Evolutionary conservation across 805 yeast genomes (phyloP).

Genomic region (Monosporozyma siamensis): DNA sequence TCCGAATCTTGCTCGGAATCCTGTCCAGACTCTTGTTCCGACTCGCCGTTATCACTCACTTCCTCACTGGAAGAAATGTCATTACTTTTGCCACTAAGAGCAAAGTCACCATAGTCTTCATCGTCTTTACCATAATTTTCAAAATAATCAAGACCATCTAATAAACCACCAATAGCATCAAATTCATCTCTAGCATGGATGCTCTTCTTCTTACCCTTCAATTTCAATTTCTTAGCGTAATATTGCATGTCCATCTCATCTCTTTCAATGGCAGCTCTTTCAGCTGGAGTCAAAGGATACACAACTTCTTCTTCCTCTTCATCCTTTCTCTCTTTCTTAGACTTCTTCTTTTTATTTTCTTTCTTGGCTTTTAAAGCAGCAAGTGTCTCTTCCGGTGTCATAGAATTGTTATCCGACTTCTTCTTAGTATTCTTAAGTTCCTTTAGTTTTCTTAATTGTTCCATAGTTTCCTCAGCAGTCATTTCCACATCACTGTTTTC

Average conservation of each 20-base stretch:
- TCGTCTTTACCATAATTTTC: conserved; percentile 30
- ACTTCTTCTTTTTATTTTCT: conserved; percentile 17
- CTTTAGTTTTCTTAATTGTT: conserved; percentile 31
- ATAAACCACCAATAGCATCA: conserved; percentile 72
- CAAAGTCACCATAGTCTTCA: conserved; percentile 27
- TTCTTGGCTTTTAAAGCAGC: conserved; percentile 27
- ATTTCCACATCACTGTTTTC: conserved; percentile 27
- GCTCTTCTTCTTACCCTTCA: conserved; percentile 46
- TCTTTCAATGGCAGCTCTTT: conserved; percentile 39
- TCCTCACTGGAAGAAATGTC: conserved; percentile 18
- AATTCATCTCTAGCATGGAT: conserved; percentile 45
- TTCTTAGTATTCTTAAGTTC: conserved; percentile 9
- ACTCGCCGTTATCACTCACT: conserved; percentile 33
- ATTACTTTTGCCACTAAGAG: conserved; percentile 18
- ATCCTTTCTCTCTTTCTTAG: conserved; percentile 6
- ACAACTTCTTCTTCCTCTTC: conserved; percentile 10
- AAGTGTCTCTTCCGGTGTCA: conserved; percentile 31
- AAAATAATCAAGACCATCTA: conserved; percentile 52
- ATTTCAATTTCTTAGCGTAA: conserved; percentile 73
- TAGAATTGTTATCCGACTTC: conserved; percentile 15
- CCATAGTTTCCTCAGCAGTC: conserved; percentile 38
- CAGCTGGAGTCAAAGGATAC: conserved; percentile 34
- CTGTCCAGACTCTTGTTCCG: conserved; percentile 33
- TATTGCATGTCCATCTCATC: conserved; percentile 76
- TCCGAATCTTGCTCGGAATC: conserved; percentile 5